Conservation (phyloP, 129 eudicot genomes). For the Flaveria trinervia region DNA sequence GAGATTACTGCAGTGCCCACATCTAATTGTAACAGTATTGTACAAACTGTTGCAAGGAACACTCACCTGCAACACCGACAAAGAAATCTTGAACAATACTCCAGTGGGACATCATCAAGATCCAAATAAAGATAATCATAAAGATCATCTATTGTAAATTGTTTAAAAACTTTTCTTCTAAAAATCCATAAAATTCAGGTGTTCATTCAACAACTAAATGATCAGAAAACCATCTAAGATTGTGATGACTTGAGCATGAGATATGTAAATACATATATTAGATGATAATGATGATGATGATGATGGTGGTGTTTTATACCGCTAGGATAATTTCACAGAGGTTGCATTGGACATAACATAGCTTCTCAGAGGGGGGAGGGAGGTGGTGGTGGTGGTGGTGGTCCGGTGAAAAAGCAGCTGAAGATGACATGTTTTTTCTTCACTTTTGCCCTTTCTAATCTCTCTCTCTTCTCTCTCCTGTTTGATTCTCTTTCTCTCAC, state of each 20-base stretch:
- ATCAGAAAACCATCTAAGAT: not conserved
- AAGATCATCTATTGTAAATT: constrained; percentile 6
- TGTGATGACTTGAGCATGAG: constrained; percentile 2
- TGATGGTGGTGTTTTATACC: constrained; percentile 33
- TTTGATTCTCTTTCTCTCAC: constrained; percentile 21
- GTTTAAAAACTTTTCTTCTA: not conserved
- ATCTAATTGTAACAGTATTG: constrained; percentile 88
- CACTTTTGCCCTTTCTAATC: constrained; percentile 19
- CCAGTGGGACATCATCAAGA: not conserved
- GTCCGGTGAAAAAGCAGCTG: constrained; percentile 77
- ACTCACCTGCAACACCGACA: constrained; percentile 65
- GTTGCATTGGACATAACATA: constrained; percentile 86
- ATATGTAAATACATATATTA: not conserved
- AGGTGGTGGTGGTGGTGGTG: constrained; percentile 61
- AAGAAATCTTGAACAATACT: not conserved
- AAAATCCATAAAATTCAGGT: not conserved
- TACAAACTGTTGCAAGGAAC: constrained; percentile 88
- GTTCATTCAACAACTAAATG: not conserved
- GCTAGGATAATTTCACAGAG: constrained; percentile 87
- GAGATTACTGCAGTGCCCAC: constrained; percentile 93
- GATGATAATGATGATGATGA: constrained; percentile 9
- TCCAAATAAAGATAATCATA: not conserved
- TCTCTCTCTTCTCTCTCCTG: constrained; percentile 23
- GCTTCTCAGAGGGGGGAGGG: constrained; percentile 79
- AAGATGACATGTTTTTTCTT: constrained; percentile 71